Evolutionary conservation across 306 rosid genomes (phyloP).

Genomic region (Corylus avellana): DNA sequence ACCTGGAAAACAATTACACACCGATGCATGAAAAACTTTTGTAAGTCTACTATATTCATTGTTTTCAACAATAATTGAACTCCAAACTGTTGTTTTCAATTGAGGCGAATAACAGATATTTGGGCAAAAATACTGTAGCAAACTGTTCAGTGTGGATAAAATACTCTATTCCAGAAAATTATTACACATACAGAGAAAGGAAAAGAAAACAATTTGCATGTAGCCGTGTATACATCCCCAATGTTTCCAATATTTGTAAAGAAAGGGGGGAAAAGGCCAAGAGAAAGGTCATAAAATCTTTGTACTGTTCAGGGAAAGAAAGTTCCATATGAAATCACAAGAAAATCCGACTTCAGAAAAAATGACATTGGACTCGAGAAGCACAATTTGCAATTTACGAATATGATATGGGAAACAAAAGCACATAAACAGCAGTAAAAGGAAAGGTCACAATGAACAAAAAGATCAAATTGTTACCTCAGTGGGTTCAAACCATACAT

Average conservation of each 20-base stretch:
- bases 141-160: neutral
- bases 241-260: neutral
- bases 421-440: neutral
- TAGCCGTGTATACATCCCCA: neutral
- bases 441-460: conserved; percentile 16
- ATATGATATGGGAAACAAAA: conserved; percentile 8
- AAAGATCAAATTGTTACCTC: conserved; percentile 50
- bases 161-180: neutral
- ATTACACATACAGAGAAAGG: neutral
- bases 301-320: neutral
- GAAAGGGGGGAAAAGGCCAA: neutral
- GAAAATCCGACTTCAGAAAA: neutral
- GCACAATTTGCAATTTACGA: neutral
- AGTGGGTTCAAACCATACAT: conserved; percentile 91
- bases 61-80: neutral
- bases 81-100: neutral
- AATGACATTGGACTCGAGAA: neutral
- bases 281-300: neutral
- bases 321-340: neutral
- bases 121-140: neutral
- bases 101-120: neutral
- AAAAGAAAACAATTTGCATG: neutral
- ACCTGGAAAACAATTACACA: conserved; percentile 50
- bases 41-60: neutral
- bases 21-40: neutral